Percentiles rank a stretch among this genome's conserved stretches.
phyloP scores from a whole-genome alignment of 2,329 filamentous ascomycete species.

The Tolypocladium paradoxum region DNA sequence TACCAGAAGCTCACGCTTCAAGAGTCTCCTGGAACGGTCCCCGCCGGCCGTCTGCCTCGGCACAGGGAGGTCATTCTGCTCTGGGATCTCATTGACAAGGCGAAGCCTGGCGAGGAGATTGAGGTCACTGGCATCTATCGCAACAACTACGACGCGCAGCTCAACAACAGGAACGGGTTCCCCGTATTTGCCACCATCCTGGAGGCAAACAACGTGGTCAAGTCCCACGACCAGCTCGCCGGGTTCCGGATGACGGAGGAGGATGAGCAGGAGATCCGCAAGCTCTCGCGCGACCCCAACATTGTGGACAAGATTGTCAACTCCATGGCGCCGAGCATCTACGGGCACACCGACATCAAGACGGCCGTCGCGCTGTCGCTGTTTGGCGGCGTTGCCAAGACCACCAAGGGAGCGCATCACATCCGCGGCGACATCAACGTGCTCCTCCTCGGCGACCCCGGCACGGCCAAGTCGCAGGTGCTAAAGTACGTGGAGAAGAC shows the following conservation, averaged over 20 bases:
- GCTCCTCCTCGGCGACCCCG: conserved; percentile 87
- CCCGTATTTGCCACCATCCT: conserved; percentile 96
- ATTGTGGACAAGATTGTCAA: conserved; percentile 88
- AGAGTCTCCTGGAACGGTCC: conserved; percentile 93
- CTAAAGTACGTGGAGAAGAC: conserved; percentile 98
- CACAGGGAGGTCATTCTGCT: conserved; percentile 90
- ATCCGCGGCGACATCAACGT: conserved; percentile 98
- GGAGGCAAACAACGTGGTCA: conserved; percentile 94
- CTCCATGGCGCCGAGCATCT: conserved; percentile 94
- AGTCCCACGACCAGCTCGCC: conserved; percentile 92
- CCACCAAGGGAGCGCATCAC: conserved; percentile 75
- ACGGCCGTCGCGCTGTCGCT: conserved; percentile 89
- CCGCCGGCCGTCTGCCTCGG: conserved; percentile 84
- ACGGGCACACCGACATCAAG: conserved; percentile 94
- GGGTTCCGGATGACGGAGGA: conserved; percentile 93
- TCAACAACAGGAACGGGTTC: conserved; percentile 98
- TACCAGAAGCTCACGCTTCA: conserved; percentile 97
- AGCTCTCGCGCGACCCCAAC: conserved; percentile 76
- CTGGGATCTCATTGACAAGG: conserved; percentile 92
- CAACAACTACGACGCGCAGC: conserved; percentile 94
- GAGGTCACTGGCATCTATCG: conserved; percentile 95
- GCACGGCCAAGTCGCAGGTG: conserved; percentile 95
- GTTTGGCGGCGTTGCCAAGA: conserved; percentile 90
- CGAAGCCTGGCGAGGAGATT: conserved; percentile 95
- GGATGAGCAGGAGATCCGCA: conserved; percentile 84